Evolutionary conservation across 2,329 filamentous ascomycete genomes (phyloP), one percentile per base, ranked within the genome.

Genomic region (Colletotrichum gigasporum): DNA sequence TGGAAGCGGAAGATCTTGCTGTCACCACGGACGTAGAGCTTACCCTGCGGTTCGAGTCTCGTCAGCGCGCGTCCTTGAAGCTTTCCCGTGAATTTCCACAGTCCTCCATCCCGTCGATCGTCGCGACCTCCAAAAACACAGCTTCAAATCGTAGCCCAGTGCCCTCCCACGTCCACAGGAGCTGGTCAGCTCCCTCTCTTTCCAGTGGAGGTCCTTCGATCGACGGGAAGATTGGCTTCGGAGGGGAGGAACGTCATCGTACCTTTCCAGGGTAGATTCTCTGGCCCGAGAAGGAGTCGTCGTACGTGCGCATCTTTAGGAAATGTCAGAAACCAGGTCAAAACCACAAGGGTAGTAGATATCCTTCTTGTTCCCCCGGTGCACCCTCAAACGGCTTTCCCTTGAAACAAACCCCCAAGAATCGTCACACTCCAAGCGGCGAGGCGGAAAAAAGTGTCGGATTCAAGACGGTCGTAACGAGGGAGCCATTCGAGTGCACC

Each of bases 1-100:
- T 97, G 94, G 92, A 99, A 99, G 82, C 96, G 94, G 92, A 99
- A 99, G 89, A 98, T 90, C 90, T 98, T 99, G 94, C 92, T 97
- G 90, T 99, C 96, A 81, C 95, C 94, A 85, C 96, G 94, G 89
- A 99, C 87, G 88, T 95, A 99, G 87, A 99, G 92, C 89, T 98
- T 98, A 88, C 96, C 96, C 96, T 98, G 81, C 79, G 77, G 54
- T 52, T 60, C 54, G 66, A 68, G 52, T 54, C 67, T 48, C 47
- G 70, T 78, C 71, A 78, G 76, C 56, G 53, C 37, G 24, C 45
- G 54, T 53, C 32, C 47, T 34, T 32, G 32, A 26, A 18, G 9
- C 32, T 39, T 65, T 64, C 64, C 64, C 28, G 20, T 32, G 16
- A 11, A 11, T 47, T 16, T 16, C n/a, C 28, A 47, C n/a, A 45